Percentiles rank a stretch among this genome's conserved stretches.
phyloP scores from a whole-genome alignment of 1,284 basidiomycete genomes.

The Tilletiopsis washingtonensis region DNA sequence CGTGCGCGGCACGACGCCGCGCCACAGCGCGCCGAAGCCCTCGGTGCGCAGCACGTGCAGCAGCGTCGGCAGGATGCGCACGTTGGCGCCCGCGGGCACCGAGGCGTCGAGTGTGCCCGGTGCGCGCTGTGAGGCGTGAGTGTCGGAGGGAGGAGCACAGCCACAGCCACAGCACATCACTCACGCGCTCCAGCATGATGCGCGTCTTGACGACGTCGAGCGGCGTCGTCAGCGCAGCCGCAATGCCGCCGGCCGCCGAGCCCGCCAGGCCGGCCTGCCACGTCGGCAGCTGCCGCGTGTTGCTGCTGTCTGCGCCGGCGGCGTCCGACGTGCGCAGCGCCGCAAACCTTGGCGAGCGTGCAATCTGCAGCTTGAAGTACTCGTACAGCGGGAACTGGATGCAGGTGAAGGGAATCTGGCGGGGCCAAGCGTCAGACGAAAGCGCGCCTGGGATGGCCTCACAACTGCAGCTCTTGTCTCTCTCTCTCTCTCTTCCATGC shows the following conservation, averaged over 20 bases:
- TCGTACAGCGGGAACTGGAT: conserved; percentile 97
- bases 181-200: conserved; percentile 74
- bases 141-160: no score
- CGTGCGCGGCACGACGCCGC: conserved; percentile 81
- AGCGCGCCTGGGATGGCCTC: no score
- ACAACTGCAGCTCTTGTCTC: no score
- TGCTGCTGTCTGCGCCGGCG: background rate
- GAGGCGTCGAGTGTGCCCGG: no score
- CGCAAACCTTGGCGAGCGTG: conserved; percentile 13
- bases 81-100: conserved; percentile 26
- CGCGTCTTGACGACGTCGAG: conserved; percentile 94
- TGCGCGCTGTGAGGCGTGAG: background rate
- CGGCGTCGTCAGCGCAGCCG: conserved; percentile 85
- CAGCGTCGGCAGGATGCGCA: conserved; percentile 44
- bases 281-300: conserved; percentile 53
- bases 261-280: conserved; percentile 87
- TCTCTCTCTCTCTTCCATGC: no score
- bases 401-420: conserved; percentile 90
- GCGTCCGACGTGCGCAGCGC: background rate
- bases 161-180: background rate
- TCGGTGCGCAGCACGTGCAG: conserved; percentile 62
- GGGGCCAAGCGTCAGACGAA: conserved; percentile 8
- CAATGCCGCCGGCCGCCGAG: conserved; percentile 78
- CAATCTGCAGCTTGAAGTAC: conserved; percentile 59
- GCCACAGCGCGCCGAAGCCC: conserved; percentile 69